Conservation (phyloP, 148 eudicot species). For the Rheum nobile region DNA sequence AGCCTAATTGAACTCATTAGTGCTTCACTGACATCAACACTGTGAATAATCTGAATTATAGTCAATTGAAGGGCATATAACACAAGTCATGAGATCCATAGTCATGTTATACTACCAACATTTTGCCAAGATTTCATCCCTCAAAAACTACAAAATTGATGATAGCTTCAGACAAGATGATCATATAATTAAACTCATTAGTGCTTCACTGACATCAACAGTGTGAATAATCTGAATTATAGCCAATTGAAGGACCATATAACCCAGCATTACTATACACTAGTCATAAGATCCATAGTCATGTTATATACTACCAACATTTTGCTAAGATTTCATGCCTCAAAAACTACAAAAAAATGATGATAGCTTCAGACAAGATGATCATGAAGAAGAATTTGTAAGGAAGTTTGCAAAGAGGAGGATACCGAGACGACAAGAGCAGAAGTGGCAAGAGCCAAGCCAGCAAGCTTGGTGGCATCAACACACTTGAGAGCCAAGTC, state of each 20-base stretch:
- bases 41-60: not conserved
- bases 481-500: slow-evolving; percentile 71
- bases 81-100: not conserved
- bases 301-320: not conserved
- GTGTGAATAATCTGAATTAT: not conserved
- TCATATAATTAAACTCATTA: not conserved
- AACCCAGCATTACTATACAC: not conserved
- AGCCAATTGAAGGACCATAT: not conserved
- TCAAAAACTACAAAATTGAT: not conserved
- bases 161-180: not conserved
- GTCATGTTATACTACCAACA: not conserved
- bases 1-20: too few species aligned
- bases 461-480: slow-evolving; percentile 91
- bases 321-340: not conserved
- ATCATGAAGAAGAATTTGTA: not conserved
- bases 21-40: not conserved
- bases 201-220: not conserved
- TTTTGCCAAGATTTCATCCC: not conserved
- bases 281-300: not conserved
- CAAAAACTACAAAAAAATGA: not conserved
- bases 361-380: not conserved
- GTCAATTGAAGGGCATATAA: not conserved
- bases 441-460: slow-evolving; percentile 95
- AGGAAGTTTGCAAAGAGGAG: not conserved
- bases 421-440: slow-evolving; percentile 87